phyloP scores from a whole-genome alignment of 2,329 filamentous ascomycete genomes.

The Coleophoma cylindrospora region DNA sequence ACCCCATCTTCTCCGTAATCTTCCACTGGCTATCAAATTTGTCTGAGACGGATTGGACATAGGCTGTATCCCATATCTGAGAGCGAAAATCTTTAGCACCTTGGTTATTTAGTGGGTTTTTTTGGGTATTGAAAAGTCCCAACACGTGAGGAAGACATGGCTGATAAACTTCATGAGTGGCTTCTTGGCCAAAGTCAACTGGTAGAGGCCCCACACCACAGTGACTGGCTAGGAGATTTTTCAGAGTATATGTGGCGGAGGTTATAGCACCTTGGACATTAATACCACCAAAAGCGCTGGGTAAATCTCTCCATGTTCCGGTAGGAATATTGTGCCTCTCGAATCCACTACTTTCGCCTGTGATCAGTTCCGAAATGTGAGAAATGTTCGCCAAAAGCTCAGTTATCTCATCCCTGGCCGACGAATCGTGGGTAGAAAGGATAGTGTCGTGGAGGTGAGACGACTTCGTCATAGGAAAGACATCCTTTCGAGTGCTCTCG shows the following conservation, averaged over 20 bases:
- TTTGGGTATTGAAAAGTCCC: slow-evolving; percentile 27
- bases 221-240: slow-evolving; percentile 32
- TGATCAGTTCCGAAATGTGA: slow-evolving; percentile 27
- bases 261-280: slow-evolving; percentile 32
- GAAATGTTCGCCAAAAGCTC: slow-evolving; percentile 26
- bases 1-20: slow-evolving; percentile 31
- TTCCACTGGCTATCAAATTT: slow-evolving; percentile 31
- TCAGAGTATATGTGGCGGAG: slow-evolving; percentile 32
- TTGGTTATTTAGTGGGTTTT: background rate
- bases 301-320: slow-evolving; percentile 14
- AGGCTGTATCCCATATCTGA: slow-evolving; percentile 28
- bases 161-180: slow-evolving; percentile 30
- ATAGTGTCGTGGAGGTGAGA: slow-evolving; percentile 28
- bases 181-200: slow-evolving; percentile 33
- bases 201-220: slow-evolving; percentile 33
- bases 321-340: slow-evolving; percentile 1
- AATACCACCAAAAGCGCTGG: slow-evolving; percentile 26
- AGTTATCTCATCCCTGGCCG: slow-evolving; percentile 11
- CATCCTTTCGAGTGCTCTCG: slow-evolving; percentile 34
- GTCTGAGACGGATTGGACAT: slow-evolving; percentile 33
- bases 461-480: slow-evolving; percentile 32
- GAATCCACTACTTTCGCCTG: slow-evolving; percentile 29
- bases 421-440: slow-evolving; percentile 21
- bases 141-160: slow-evolving; percentile 33
- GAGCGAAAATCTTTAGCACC: slow-evolving; percentile 10